A percentile compares a stretch with the other conserved stretches of the same genome.
These are phyloP conservation scores for Rhizopus delemar DNA, from an alignment of 371 early-diverging fungal genomes.

Conservation along the genomic window DNA sequence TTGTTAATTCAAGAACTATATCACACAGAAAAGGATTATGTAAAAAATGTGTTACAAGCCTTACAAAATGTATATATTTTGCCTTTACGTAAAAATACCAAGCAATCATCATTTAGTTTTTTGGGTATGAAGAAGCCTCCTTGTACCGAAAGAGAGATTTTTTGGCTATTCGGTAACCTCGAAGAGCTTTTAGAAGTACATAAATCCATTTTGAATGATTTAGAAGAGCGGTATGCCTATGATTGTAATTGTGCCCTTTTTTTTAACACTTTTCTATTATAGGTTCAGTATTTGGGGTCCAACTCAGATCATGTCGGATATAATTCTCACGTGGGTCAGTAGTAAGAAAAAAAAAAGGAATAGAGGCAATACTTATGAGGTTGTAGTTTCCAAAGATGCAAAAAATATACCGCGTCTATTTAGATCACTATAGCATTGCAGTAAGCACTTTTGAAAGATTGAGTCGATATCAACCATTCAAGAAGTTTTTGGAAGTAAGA, in stretches of 20 bases:
- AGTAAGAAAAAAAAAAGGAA: conserved; percentile 1
- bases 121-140: conserved; percentile 43
- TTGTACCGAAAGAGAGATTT: conserved; percentile 47
- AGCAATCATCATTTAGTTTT: conserved; percentile 36
- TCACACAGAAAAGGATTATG: conserved; percentile 36
- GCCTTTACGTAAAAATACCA: conserved; percentile 38
- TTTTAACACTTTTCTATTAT: not conserved
- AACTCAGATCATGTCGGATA: conserved; percentile 53
- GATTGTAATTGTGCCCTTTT: not conserved
- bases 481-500: conserved; percentile 47
- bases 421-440: conserved; percentile 35
- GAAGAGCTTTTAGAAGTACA: conserved; percentile 36
- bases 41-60: conserved; percentile 26
- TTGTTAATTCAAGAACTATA: conserved; percentile 36
- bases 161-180: conserved; percentile 44
- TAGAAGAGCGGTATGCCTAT: conserved; percentile 40
- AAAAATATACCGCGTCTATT: conserved; percentile 30
- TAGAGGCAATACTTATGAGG: not conserved
- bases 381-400: conserved; percentile 29
- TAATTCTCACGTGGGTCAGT: conserved; percentile 43
- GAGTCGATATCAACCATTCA: conserved; percentile 41
- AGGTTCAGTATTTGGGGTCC: conserved; percentile 55
- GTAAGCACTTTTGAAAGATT: conserved; percentile 44
- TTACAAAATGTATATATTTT: conserved; percentile 23
- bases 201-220: conserved; percentile 17